phyloP scores from a whole-genome alignment of 441 rosid genomes.

The Brassica balearica region DNA sequence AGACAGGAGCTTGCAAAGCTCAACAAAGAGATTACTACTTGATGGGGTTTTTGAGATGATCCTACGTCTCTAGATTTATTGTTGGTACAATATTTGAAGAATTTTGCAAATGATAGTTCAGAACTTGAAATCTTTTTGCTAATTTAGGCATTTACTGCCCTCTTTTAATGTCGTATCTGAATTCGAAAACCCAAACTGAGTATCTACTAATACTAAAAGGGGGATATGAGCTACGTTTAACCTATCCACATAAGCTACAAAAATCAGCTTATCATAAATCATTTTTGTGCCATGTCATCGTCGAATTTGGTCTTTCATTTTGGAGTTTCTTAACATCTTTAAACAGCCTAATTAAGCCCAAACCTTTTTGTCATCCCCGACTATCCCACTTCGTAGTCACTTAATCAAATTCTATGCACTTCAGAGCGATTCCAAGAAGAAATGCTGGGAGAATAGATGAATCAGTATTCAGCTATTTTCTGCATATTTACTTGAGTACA shows the following conservation, averaged over 20 bases:
- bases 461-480: constrained; percentile 58
- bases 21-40: constrained; percentile 62
- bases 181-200: neutral
- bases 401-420: too few relatives aligned
- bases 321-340: neutral
- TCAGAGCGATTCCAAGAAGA: constrained; percentile 53
- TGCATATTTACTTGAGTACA: constrained; percentile 36
- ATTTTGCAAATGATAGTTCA: constrained; percentile 40
- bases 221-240: neutral
- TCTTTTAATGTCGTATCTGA: neutral
- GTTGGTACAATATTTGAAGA: constrained; percentile 22
- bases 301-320: neutral
- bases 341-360: neutral
- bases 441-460: constrained; percentile 57
- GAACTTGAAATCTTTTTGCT: neutral
- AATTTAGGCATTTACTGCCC: neutral
- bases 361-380: too few relatives aligned
- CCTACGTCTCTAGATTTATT: constrained; percentile 9
- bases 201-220: neutral
- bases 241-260: neutral
- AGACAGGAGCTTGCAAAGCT: constrained; percentile 85
- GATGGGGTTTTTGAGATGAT: neutral
- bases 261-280: neutral
- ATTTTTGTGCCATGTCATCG: neutral
- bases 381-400: too few relatives aligned